Evolutionary conservation across 805 yeast species (phyloP).

Genomic region (Metschnikowia gelsemii): DNA sequence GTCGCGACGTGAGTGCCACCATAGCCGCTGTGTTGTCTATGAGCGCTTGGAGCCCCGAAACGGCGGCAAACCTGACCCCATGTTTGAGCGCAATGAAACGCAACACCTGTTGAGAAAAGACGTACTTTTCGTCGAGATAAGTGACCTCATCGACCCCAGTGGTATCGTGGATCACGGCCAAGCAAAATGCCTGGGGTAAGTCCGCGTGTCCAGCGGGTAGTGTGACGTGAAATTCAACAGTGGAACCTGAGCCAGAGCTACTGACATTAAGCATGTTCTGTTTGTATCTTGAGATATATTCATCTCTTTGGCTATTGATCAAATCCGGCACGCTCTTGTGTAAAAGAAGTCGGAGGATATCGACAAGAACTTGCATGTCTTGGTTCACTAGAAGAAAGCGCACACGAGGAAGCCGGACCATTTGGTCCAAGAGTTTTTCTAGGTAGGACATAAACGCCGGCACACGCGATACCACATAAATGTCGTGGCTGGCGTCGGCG

Average conservation of each 20-base stretch:
- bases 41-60: constrained; percentile 21
- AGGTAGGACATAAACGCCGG: constrained; percentile 12
- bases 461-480: constrained; percentile 13
- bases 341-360: constrained; percentile 6
- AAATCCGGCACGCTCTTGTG: constrained; percentile 2
- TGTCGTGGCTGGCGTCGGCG: constrained; percentile 13
- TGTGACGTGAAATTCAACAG: constrained; percentile 5
- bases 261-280: constrained; percentile 8
- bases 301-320: background rate
- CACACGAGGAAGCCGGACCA: constrained; percentile 6
- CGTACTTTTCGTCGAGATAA: constrained; percentile 21
- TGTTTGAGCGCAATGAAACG: constrained; percentile 35
- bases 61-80: constrained; percentile 25
- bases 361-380: constrained; percentile 11
- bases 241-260: constrained; percentile 4
- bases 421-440: constrained; percentile 4
- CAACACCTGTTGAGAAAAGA: constrained; percentile 37
- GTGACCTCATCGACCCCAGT: constrained; percentile 15
- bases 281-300: constrained; percentile 7
- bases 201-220: constrained; percentile 27
- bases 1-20: constrained; percentile 7
- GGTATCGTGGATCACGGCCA: constrained; percentile 22
- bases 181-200: constrained; percentile 22
- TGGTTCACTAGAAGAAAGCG: constrained; percentile 14
- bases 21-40: constrained; percentile 13